Evolutionary conservation across 192 early-diverging fungal genomes (phyloP), one percentile per base, ranked within the genome.

Genomic region (Lunasporangiospora selenospora): DNA sequence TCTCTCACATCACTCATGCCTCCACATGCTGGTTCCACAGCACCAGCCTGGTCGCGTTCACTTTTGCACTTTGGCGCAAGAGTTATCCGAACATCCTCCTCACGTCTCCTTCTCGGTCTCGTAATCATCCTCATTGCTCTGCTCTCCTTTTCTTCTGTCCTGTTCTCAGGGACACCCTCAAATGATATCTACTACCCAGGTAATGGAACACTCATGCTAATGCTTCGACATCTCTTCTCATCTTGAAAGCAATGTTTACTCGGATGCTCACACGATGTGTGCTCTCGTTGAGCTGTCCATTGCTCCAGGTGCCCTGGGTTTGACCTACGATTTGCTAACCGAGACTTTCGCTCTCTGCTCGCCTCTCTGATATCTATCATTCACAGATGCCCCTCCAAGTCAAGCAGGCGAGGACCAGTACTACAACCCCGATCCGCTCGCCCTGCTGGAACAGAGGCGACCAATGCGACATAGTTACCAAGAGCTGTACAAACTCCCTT

Each of bases 181-280:
- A 73, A 73, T 26, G 69, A 73, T 49, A 63, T 73, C 27, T 73
- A 73, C 29, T 73, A 63, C 43, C 60, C 69, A 58, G 69, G 69
- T 67, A 67, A 39, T n/a, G n/a, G n/a, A n/a, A n/a, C n/a, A n/a
- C n/a, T n/a, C n/a, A n/a, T n/a, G n/a, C n/a, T n/a, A n/a, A n/a
- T n/a, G n/a, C n/a, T n/a, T n/a, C n/a, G n/a, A n/a, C n/a, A n/a
- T n/a, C n/a, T n/a, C n/a, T n/a, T n/a, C n/a, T n/a, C n/a, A n/a
- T n/a, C n/a, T n/a, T n/a, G n/a, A n/a, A n/a, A n/a, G n/a, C n/a
- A n/a, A n/a, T n/a, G n/a, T n/a, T n/a, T n/a, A n/a, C n/a, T n/a
- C n/a, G n/a, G n/a, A n/a, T n/a, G n/a, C n/a, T n/a, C n/a, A n/a
- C n/a, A n/a, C n/a, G n/a, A n/a, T n/a, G n/a, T n/a, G n/a, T n/a